Percentiles rank a stretch among this genome's conserved stretches.
These are phyloP conservation scores for Botrytis aclada DNA, from an alignment of 2,329 filamentous ascomycete species.

Conservation along the genomic window DNA sequence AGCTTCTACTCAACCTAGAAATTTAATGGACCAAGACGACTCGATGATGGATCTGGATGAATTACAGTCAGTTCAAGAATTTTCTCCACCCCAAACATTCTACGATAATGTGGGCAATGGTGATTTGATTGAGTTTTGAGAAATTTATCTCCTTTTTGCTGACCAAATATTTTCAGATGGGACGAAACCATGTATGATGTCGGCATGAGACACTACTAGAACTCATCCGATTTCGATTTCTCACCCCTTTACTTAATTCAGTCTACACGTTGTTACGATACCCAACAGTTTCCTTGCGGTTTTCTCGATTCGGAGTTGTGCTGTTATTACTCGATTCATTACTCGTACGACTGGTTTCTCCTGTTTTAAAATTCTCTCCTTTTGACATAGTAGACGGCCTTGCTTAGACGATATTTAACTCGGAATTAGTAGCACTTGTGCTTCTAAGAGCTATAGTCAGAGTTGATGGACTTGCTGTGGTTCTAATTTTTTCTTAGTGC, in stretches of 20 bases:
- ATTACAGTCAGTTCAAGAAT: constrained; percentile 23
- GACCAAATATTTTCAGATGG: constrained; percentile 17
- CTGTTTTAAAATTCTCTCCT: neutral
- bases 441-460: neutral
- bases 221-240: neutral
- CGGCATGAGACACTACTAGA: constrained; percentile 20
- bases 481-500: neutral
- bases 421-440: neutral
- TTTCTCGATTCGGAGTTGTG: neutral
- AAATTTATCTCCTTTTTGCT: neutral
- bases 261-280: neutral
- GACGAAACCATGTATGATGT: constrained; percentile 29
- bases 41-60: constrained; percentile 32
- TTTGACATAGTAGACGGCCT: neutral
- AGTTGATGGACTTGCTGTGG: neutral
- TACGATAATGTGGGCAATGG: neutral
- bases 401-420: neutral
- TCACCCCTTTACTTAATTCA: neutral
- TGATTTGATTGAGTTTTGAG: neutral
- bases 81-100: neutral
- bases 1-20: constrained; percentile 15
- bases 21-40: constrained; percentile 18
- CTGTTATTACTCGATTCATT: neutral
- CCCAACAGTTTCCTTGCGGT: neutral
- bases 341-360: neutral